A percentile compares a stretch with the other conserved stretches of the same genome.
Conservation (phyloP, 495 filamentous ascomycete species). For the Neurospora tetrasperma region DNA sequence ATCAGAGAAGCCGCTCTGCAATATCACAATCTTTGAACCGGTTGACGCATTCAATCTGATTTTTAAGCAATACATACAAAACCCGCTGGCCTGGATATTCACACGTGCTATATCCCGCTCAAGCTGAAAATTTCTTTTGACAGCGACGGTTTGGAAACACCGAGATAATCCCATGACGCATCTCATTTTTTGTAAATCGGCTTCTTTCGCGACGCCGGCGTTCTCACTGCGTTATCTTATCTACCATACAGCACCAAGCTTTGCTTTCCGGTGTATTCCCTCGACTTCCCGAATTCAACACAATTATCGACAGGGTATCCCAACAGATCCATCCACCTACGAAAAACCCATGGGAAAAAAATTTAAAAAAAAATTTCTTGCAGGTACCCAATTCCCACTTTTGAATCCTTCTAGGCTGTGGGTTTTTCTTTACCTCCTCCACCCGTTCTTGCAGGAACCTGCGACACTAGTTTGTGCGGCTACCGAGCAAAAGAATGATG, state of each 20-base stretch:
- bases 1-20: not conserved
- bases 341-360: not conserved
- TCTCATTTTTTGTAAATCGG: not conserved
- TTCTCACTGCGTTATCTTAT: not conserved
- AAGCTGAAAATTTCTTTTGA: not conserved
- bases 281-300: not conserved
- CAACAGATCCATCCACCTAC: not conserved
- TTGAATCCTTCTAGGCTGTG: not conserved
- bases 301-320: not conserved
- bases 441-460: not conserved
- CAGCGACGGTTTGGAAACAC: not conserved
- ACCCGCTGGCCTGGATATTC: not conserved
- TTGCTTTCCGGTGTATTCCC: not conserved
- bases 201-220: not conserved
- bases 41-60: not conserved
- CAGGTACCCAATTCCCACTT: not conserved
- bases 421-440: not conserved
- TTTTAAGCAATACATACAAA: not conserved
- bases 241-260: not conserved
- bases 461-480: not conserved
- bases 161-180: not conserved
- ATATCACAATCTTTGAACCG: not conserved
- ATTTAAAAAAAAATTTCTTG: not conserved
- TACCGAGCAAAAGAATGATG: not conserved
- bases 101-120: not conserved